These are phyloP conservation scores for Nakazawaea sp. DNA, from an alignment of 805 yeast species.

Conservation along the genomic window DNA sequence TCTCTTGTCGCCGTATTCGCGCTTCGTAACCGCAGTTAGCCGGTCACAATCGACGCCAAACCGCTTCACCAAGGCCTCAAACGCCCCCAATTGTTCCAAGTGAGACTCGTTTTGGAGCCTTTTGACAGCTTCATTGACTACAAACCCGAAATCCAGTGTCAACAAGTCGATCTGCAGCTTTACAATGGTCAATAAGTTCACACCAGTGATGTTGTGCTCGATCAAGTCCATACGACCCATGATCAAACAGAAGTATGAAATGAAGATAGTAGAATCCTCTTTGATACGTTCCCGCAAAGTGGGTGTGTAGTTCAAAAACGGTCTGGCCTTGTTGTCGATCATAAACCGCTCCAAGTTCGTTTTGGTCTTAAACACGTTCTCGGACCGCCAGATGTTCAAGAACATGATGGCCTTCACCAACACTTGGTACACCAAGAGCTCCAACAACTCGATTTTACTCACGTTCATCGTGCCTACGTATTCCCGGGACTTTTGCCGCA, in stretches of 20 bases:
- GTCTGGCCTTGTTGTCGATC: conserved; percentile 26
- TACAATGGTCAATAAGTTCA: conserved; percentile 57
- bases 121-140: not conserved
- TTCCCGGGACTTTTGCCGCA: conserved; percentile 71
- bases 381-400: conserved; percentile 66
- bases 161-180: conserved; percentile 64
- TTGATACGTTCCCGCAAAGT: conserved; percentile 53
- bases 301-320: conserved; percentile 48
- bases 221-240: conserved; percentile 74
- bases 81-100: not conserved
- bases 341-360: conserved; percentile 5
- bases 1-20: not conserved
- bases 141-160: conserved; percentile 38
- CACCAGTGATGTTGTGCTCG: conserved; percentile 66
- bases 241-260: conserved; percentile 57
- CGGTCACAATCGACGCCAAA: conserved; percentile 1
- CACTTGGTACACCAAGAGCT: conserved; percentile 60
- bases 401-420: conserved; percentile 57
- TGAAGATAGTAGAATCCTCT: conserved; percentile 51
- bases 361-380: conserved; percentile 26
- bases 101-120: not conserved
- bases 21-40: not conserved
- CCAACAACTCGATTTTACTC: conserved; percentile 54
- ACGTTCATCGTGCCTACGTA: conserved; percentile 57
- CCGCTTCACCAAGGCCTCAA: not conserved